phyloP scores from a whole-genome alignment of 2,329 filamentous ascomycete species.

The Albifimbria verrucaria region DNA sequence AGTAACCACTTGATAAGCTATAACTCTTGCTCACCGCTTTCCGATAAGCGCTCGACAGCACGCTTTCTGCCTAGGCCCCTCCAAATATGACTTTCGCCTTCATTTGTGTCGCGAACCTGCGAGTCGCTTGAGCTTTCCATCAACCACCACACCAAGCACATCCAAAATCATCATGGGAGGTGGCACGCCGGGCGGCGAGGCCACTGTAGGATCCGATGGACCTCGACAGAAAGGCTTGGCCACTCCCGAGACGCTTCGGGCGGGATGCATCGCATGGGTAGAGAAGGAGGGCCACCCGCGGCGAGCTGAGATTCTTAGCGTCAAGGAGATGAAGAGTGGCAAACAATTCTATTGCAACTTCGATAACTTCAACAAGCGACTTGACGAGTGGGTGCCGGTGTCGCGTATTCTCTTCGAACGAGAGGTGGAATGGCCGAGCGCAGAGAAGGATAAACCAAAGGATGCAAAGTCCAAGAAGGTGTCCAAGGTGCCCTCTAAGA shows the following conservation, averaged over 20 bases:
- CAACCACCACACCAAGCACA: constrained; percentile 11
- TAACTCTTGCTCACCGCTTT: constrained; percentile 19
- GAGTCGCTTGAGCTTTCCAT: constrained; percentile 10
- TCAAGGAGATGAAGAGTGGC: constrained; percentile 83
- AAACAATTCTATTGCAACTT: constrained; percentile 96
- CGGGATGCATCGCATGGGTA: constrained; percentile 60
- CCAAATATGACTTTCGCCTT: constrained; percentile 13
- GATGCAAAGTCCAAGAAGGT: constrained; percentile 71
- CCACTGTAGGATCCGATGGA: constrained; percentile 53
- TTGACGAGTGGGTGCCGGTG: constrained; percentile 82
- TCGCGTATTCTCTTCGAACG: constrained; percentile 80
- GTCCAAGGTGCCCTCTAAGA: constrained; percentile 54
- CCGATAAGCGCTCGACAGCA: constrained; percentile 16
- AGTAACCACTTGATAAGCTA: constrained; percentile 13
- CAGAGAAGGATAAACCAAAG: constrained; percentile 80
- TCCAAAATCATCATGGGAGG: constrained; percentile 50
- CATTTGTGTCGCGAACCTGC: constrained; percentile 10
- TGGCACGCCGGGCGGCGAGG: constrained; percentile 46
- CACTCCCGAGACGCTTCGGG: constrained; percentile 73
- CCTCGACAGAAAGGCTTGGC: constrained; percentile 73
- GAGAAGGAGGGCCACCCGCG: constrained; percentile 75
- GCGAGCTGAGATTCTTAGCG: constrained; percentile 94
- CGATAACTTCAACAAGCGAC: constrained; percentile 91
- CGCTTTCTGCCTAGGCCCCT: constrained; percentile 24
- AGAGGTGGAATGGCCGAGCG: constrained; percentile 94